phyloP scores from a whole-genome alignment of 2,329 filamentous ascomycete genomes.

The Trichothecium sympodiale region DNA sequence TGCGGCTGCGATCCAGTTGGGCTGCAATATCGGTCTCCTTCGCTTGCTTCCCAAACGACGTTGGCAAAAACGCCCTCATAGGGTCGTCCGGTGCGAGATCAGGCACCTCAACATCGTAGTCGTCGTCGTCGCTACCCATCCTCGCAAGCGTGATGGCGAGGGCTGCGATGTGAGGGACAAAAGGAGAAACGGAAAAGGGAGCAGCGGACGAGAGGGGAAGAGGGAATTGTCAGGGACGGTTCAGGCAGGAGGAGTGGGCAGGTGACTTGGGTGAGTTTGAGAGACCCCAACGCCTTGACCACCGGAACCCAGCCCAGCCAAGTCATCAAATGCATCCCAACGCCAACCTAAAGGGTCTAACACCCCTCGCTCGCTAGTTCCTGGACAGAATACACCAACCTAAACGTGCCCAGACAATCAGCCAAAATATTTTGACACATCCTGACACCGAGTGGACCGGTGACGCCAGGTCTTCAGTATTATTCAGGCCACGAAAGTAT shows the following conservation, averaged over 20 bases:
- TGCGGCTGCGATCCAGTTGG: slow-evolving; percentile 71
- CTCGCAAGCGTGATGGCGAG: slow-evolving; percentile 8
- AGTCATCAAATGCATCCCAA: too few relatives aligned
- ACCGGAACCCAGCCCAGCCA: too few relatives aligned
- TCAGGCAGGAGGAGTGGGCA: neutral
- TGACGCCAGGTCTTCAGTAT: too few relatives aligned
- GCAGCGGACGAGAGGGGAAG: slow-evolving; percentile 5
- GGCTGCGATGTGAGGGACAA: slow-evolving; percentile 4
- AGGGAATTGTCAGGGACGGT: slow-evolving; percentile 3
- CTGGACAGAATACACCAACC: too few relatives aligned
- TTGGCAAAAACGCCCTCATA: slow-evolving; percentile 66
- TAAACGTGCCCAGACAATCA: too few relatives aligned
- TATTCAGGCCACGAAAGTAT: too few relatives aligned
- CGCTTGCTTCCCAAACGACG: slow-evolving; percentile 74
- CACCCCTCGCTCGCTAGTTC: too few relatives aligned
- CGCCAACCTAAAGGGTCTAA: too few relatives aligned
- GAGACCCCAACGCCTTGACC: too few relatives aligned
- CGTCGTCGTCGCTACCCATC: slow-evolving; percentile 49
- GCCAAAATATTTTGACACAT: too few relatives aligned
- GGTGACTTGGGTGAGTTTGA: too few relatives aligned
- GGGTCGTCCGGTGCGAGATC: slow-evolving; percentile 52
- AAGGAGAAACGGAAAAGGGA: slow-evolving; percentile 6
- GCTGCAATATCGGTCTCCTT: slow-evolving; percentile 62
- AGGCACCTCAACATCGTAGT: slow-evolving; percentile 43
- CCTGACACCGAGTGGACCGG: too few relatives aligned